Base-by-base conservation (phyloP, 2,329 filamentous ascomycete genomes). In the Teratosphaeria epicoccoides region DNA sequence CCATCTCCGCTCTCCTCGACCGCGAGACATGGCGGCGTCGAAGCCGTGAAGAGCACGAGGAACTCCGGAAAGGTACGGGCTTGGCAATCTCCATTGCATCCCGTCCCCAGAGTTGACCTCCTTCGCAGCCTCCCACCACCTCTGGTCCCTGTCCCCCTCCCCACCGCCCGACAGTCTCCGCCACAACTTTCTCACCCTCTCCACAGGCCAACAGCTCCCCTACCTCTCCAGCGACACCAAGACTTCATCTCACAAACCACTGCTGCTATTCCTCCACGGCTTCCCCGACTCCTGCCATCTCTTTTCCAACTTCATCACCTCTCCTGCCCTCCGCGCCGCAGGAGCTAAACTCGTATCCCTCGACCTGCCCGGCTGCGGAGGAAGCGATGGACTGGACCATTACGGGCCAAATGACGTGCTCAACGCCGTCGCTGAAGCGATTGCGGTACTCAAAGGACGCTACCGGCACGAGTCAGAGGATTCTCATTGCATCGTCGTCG, bases 311-410 rank as follows among this genome's bases (percentile, higher is more conserved):
- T 63, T 78, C 23, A 64, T 81, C 20, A 63, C 64, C 37, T 73
- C 72, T 9, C 6, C 12, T 9, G 11, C 10, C 0, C 53, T 65
- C 9, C 63, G 72, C 24, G 63, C 66, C 24, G 53, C 68, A 24
- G 57, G 68, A 6, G 70, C 73, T 20, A 72, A 71, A 20, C 57
- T 81, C 6, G 71, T 82, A 26, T 78, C 77, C 0, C 68, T 81
- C 37, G 79, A 82, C 59, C 62, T 82, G 6, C 79, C 79, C 17
- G 79, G 79, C 1, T 81, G 76, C 55, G 79, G 79, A 29, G 79
- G 79, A 9, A 80, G 74, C 51, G 77, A 80, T 55, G 70, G 70
- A 47, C 63, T 81, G 51, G 61, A 70, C 1, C 61, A 67, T 46
- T 81, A 81, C 57, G 68, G 70, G 2, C 68, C 77, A 1, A 72